Conservation (phyloP, 192 early-diverging fungal genomes). For the Kappamyces sp. region DNA sequence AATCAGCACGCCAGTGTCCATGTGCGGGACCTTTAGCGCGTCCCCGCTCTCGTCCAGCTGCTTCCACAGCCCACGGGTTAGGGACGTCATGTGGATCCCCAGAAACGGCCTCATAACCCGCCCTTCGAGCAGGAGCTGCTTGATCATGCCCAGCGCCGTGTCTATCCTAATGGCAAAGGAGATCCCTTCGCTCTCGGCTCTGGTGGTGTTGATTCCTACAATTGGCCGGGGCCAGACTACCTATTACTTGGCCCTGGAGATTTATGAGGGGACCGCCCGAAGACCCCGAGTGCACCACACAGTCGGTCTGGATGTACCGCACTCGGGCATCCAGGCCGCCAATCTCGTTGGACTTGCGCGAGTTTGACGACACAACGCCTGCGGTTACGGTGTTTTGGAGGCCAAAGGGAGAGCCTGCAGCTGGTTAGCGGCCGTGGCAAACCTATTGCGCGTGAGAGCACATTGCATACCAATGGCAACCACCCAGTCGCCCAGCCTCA, state of each 20-base stretch:
- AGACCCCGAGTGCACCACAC: conserved; percentile 43
- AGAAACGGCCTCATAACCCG: conserved; percentile 39
- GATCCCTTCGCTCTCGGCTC: conserved; percentile 45
- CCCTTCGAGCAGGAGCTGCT: conserved; percentile 35
- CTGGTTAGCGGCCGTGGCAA: no score
- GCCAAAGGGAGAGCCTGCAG: conserved; percentile 39
- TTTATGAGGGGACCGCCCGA: conserved; percentile 48
- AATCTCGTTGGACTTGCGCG: conserved; percentile 32
- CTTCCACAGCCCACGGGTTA: conserved; percentile 32
- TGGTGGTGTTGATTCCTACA: conserved; percentile 34
- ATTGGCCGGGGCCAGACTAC: conserved; percentile 3
- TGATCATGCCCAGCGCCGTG: conserved; percentile 33
- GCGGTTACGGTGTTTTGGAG: conserved; percentile 45
- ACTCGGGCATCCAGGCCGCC: conserved; percentile 36
- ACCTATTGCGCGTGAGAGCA: no score
- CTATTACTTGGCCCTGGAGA: conserved; percentile 43
- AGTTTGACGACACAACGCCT: conserved; percentile 38
- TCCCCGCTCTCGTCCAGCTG: conserved; percentile 24
- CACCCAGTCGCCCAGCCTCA: conserved; percentile 36
- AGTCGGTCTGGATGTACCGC: conserved; percentile 49
- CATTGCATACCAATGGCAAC: conserved; percentile 25
- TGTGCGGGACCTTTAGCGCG: conserved; percentile 17
- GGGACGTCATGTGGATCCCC: conserved; percentile 36
- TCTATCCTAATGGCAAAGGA: conserved; percentile 46
- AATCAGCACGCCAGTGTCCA: conserved; percentile 27